A percentile compares a stretch with the other conserved stretches of the same genome.
Conservation (phyloP, 169 alveolate genomes). For the Theileria luwenshuni region DNA sequence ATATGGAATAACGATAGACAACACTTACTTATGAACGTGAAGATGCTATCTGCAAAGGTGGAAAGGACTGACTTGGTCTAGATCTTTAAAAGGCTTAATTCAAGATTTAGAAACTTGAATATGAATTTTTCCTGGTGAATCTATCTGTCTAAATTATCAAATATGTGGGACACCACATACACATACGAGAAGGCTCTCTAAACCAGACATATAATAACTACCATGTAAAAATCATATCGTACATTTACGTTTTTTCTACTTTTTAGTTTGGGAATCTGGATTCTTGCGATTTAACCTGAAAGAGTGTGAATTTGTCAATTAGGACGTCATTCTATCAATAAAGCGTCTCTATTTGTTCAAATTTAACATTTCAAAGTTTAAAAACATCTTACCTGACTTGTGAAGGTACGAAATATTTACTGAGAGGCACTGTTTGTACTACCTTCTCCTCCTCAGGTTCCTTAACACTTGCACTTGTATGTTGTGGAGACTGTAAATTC, state of each 20-base stretch:
- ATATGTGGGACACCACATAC: constrained; percentile 24
- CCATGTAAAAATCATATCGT: neutral
- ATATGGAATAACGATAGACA: too few species aligned
- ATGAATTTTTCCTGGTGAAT: neutral
- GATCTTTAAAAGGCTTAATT: too few species aligned
- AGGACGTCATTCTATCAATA: too few species aligned
- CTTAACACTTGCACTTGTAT: neutral
- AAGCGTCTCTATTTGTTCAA: too few species aligned
- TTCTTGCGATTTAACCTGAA: constrained; percentile 8
- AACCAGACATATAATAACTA: neutral
- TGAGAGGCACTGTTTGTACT: constrained; percentile 32
- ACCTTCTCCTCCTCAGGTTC: constrained; percentile 1
- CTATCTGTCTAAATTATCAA: neutral
- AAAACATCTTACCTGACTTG: constrained; percentile 49
- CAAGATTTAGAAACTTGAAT: neutral
- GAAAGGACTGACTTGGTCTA: too few species aligned
- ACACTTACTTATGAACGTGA: too few species aligned
- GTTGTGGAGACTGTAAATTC: constrained; percentile 8
- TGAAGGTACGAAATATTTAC: constrained; percentile 55
- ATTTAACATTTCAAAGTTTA: too few species aligned
- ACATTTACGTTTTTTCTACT: neutral
- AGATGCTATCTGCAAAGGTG: too few species aligned
- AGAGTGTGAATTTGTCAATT: neutral
- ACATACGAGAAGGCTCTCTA: constrained; percentile 3
- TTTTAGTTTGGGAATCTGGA: constrained; percentile 1